phyloP scores from a whole-genome alignment of 2,329 filamentous ascomycete genomes.

The Onygenales sp. region DNA sequence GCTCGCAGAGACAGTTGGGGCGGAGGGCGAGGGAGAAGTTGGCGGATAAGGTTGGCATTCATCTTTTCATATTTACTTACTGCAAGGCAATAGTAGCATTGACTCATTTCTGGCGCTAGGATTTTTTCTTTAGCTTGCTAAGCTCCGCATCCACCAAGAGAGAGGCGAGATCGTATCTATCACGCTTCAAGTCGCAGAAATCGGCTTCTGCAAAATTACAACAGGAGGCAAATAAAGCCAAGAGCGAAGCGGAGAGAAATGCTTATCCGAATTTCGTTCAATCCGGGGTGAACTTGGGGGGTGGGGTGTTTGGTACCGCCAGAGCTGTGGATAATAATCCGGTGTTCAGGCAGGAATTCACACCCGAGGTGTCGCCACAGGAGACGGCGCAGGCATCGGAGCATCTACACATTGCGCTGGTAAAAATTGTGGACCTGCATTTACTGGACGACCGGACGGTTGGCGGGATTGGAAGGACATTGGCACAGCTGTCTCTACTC shows the following conservation, averaged over 20 bases:
- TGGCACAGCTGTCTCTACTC: slow-evolving; percentile 72
- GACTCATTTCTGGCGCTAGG: slow-evolving; percentile 38
- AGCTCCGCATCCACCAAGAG: slow-evolving; percentile 85
- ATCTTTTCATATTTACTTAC: not conserved
- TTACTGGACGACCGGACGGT: slow-evolving; percentile 59
- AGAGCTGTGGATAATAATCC: slow-evolving; percentile 50
- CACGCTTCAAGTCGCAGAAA: slow-evolving; percentile 58
- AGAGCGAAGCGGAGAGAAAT: not conserved
- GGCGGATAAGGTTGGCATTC: slow-evolving; percentile 29
- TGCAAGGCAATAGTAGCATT: not conserved
- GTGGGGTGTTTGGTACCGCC: slow-evolving; percentile 46
- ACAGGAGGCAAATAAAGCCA: not conserved
- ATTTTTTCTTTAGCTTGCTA: slow-evolving; percentile 77
- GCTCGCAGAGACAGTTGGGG: slow-evolving; percentile 22
- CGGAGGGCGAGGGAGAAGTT: slow-evolving; percentile 35
- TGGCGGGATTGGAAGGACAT: slow-evolving; percentile 67
- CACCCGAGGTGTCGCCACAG: slow-evolving; percentile 26
- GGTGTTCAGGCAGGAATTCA: slow-evolving; percentile 48
- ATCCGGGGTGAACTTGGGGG: slow-evolving; percentile 51
- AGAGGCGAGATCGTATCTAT: slow-evolving; percentile 83
- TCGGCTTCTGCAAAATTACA: not conserved
- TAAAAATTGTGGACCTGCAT: slow-evolving; percentile 72
- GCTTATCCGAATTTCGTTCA: slow-evolving; percentile 10
- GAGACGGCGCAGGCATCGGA: slow-evolving; percentile 27
- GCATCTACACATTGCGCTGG: slow-evolving; percentile 66